Evolutionary conservation across 306 rosid genomes (phyloP).

Genomic region (Trifolium subterraneum): DNA sequence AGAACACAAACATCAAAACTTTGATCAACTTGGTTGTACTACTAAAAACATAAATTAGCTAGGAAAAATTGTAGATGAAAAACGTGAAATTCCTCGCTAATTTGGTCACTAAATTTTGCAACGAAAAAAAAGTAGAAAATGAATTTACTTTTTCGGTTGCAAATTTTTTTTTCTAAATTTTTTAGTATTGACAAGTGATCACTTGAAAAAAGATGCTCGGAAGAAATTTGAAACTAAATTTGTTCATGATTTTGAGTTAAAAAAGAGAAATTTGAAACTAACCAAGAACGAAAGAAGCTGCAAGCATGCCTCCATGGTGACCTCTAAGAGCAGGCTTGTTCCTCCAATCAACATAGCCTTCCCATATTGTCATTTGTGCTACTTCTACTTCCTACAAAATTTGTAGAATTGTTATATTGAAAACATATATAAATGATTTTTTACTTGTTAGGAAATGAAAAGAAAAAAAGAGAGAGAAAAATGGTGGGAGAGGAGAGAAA

Average conservation of each 20-base stretch:
- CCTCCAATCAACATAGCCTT: constrained; percentile 90
- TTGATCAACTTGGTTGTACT: no score
- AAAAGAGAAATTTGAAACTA: constrained; percentile 21
- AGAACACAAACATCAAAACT: background rate
- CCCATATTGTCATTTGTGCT: constrained; percentile 61
- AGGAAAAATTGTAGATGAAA: no score
- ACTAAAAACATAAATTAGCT: no score
- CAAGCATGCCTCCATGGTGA: constrained; percentile 93
- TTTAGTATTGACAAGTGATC: no score
- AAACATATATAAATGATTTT: background rate
- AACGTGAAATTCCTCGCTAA: no score
- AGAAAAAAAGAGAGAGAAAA: background rate
- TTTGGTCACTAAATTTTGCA: background rate
- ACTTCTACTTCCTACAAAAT: constrained; percentile 56
- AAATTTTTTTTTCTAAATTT: no score
- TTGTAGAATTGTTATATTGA: background rate
- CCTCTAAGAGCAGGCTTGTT: constrained; percentile 67
- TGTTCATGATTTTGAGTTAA: background rate
- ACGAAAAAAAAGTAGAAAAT: no score
- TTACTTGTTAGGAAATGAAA: background rate
- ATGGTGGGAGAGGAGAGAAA: background rate
- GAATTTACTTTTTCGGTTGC: no score
- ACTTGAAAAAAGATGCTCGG: no score
- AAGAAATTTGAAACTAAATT: no score
- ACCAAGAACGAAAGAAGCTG: constrained; percentile 88